Evolutionary conservation across 495 filamentous ascomycete species (phyloP), one percentile per base, ranked within the genome.

Genomic region (Parathielavia hyrcaniae): DNA sequence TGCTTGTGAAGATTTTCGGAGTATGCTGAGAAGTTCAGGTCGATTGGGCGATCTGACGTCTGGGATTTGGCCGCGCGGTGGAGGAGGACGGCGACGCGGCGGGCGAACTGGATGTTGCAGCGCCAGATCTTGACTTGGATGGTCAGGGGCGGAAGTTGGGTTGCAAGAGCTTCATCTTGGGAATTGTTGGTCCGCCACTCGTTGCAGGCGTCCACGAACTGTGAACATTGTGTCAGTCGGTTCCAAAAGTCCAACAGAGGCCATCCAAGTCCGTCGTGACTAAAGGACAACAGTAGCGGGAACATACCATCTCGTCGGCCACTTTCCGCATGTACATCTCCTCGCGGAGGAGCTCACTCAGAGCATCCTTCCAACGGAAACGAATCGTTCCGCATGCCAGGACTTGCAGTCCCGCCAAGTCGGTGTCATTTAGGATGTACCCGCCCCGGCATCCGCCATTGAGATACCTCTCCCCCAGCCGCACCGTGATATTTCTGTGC

Each of bases 271-370:
- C 40, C 44, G 44, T 4, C 5, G 22, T n/a, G 5, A 47, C 36
- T n/a, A n/a, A n/a, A n/a, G 50, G 40, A 17, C 6, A 19, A 3
- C 20, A 30, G 13, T 1, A 10, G 38, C 5, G 38, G 12, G 17
- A 11, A 40, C 19, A 9, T 5, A 55, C 53, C 53, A 55, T 36
- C 22, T 39, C 17, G 1, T 55, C 34, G 0, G 43, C 53, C 8
- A 19, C 35, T 44, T 19, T 39, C 10, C 53, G 32, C 44, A 55
- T 48, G 20, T 55, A 40, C 53, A 55, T 30, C 20, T 55, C 53
- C 14, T 55, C 53, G 1, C 44, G 32, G 1, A 55, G 34, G 19
- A 55, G 35, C 44, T 39, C 43, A 10, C 30, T 14, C 34, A 55
- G 9, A 9, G 43, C 32, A 8, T 2, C 53, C 34, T 48, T 55